phyloP scores from a whole-genome alignment of 1,139 yeast genomes.

The Saccharomyces hybrid region DNA sequence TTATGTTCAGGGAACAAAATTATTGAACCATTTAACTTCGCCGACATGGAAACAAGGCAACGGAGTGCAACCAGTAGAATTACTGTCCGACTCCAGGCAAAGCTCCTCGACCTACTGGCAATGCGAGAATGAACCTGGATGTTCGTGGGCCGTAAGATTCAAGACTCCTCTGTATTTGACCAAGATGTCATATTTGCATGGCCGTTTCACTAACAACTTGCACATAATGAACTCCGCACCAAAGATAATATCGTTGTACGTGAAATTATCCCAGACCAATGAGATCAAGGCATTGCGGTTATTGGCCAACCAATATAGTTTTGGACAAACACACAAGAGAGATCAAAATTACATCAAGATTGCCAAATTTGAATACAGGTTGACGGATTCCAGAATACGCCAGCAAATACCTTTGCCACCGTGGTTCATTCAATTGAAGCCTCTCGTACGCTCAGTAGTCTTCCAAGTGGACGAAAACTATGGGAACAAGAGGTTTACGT shows the following conservation, averaged over 20 bases:
- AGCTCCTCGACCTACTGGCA: slow-evolving; percentile 32
- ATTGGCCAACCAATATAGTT: slow-evolving; percentile 12
- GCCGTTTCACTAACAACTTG: slow-evolving; percentile 30
- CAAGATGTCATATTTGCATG: slow-evolving; percentile 31
- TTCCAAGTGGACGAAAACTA: slow-evolving; percentile 29
- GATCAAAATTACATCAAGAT: slow-evolving; percentile 24
- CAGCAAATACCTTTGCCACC: slow-evolving; percentile 29
- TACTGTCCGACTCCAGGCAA: slow-evolving; percentile 20
- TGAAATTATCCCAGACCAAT: slow-evolving; percentile 17
- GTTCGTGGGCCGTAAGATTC: slow-evolving; percentile 33
- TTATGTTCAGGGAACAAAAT: slow-evolving; percentile 27
- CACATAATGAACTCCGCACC: slow-evolving; percentile 35
- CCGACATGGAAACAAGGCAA: slow-evolving; percentile 19
- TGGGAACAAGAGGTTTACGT: slow-evolving; percentile 31
- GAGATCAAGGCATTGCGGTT: slow-evolving; percentile 6
- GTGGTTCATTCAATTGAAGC: slow-evolving; percentile 26
- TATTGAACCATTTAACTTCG: slow-evolving; percentile 28
- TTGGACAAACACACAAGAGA: slow-evolving; percentile 14
- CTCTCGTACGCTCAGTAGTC: slow-evolving; percentile 28
- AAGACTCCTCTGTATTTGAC: slow-evolving; percentile 32
- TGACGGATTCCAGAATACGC: slow-evolving; percentile 19
- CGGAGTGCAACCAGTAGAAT: slow-evolving; percentile 23
- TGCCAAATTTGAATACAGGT: slow-evolving; percentile 25
- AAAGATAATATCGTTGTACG: slow-evolving; percentile 27
- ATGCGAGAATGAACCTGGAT: slow-evolving; percentile 18